A percentile compares a stretch with the other conserved stretches of the same genome.
Conservation (phyloP, 805 yeast genomes). For the Pichia californica region DNA sequence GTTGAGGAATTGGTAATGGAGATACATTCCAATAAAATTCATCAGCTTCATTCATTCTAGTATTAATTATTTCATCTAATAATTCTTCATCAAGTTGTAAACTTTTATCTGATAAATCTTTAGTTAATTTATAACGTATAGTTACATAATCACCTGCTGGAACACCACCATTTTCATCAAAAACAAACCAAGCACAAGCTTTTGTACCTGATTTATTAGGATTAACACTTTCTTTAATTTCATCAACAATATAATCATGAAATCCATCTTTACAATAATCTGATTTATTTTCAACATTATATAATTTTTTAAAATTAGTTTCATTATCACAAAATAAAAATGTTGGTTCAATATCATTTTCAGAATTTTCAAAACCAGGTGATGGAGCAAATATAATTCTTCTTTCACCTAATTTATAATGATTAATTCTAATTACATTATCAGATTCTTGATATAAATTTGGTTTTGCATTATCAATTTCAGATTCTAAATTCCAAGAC, state of each 20-base stretch:
- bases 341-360: conserved; percentile 66
- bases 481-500: conserved; percentile 75
- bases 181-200: conserved; percentile 75
- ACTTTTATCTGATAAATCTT: conserved; percentile 27
- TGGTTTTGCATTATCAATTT: conserved; percentile 46
- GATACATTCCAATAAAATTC: conserved; percentile 85
- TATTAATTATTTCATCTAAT: conserved; percentile 61
- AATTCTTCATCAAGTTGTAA: conserved; percentile 59
- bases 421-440: conserved; percentile 52
- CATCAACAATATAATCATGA: conserved; percentile 73
- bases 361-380: conserved; percentile 57
- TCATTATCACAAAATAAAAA: conserved; percentile 86
- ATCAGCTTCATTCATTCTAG: conserved; percentile 83
- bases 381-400: conserved; percentile 74
- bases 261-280: conserved; percentile 81
- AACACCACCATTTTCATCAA: conserved; percentile 69
- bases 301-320: conserved; percentile 66
- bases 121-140: conserved; percentile 61
- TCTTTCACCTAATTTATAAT: conserved; percentile 61
- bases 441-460: conserved; percentile 35
- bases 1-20: conserved; percentile 78
- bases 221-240: conserved; percentile 53
- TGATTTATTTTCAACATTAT: conserved; percentile 52
- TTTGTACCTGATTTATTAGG: conserved; percentile 74
- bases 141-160: conserved; percentile 87